These are phyloP conservation scores for Cudoniella acicularis DNA, from an alignment of 495 filamentous ascomycete species.

Conservation along the genomic window DNA sequence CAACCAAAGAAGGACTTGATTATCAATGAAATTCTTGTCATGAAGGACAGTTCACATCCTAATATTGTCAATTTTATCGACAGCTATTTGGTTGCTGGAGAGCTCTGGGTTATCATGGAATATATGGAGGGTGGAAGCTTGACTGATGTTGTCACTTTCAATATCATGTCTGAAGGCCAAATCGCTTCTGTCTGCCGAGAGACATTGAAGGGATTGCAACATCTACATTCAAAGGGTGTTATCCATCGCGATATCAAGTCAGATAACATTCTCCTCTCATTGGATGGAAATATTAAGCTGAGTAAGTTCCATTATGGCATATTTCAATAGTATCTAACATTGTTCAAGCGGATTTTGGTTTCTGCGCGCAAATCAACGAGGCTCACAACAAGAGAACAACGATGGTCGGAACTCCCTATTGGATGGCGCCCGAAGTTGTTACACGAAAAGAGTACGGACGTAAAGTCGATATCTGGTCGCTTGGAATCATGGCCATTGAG, in stretches of 20 bases:
- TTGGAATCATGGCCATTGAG: slow-evolving; percentile 99
- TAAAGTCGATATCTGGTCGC: slow-evolving; percentile 97
- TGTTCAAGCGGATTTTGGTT: slow-evolving; percentile 86
- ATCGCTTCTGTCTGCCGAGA: slow-evolving; percentile 95
- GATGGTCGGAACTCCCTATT: slow-evolving; percentile 98
- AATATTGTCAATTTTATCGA: slow-evolving; percentile 99
- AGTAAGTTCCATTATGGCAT: slow-evolving; percentile 58
- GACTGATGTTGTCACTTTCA: slow-evolving; percentile 97
- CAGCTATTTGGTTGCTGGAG: slow-evolving; percentile 82
- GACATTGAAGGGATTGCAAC: slow-evolving; percentile 87
- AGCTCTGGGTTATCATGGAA: slow-evolving; percentile 99
- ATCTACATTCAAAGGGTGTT: slow-evolving; percentile 94
- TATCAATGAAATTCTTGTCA: slow-evolving; percentile 97
- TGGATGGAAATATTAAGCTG: slow-evolving; percentile 95
- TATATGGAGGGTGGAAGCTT: slow-evolving; percentile 98
- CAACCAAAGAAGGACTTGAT: slow-evolving; percentile 99
- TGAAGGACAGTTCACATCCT: slow-evolving; percentile 97
- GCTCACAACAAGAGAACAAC: slow-evolving; percentile 95
- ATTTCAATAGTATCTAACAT: slow-evolving; percentile 4
- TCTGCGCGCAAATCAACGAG: slow-evolving; percentile 98
- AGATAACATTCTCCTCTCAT: slow-evolving; percentile 91
- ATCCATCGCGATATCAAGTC: slow-evolving; percentile 99
- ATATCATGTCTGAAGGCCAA: slow-evolving; percentile 96
- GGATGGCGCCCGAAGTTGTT: slow-evolving; percentile 99
- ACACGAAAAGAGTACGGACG: slow-evolving; percentile 96